Percentiles rank a stretch among this genome's conserved stretches.
phyloP scores from a whole-genome alignment of 2,329 filamentous ascomycete species.

The Zymoseptoria brevis region DNA sequence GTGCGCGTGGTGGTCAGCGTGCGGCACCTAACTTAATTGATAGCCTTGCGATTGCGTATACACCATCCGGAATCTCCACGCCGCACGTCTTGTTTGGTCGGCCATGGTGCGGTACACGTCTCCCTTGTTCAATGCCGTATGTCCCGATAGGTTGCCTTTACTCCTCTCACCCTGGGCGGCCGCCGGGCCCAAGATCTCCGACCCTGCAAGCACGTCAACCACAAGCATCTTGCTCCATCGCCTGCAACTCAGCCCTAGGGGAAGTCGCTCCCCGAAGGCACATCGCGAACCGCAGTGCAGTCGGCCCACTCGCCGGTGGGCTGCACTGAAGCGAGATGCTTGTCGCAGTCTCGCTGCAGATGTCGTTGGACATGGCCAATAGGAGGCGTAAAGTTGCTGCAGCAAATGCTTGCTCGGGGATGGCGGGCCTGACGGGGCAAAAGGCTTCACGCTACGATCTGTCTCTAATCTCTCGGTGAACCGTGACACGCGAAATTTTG shows the following conservation, averaged over 20 bases:
- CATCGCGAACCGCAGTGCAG: not conserved
- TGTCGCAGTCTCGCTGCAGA: not conserved
- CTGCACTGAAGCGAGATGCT: not conserved
- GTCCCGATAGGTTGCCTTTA: not conserved
- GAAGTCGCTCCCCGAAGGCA: not conserved
- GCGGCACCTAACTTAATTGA: not conserved
- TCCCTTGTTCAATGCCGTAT: not conserved
- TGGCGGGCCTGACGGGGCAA: too few species aligned
- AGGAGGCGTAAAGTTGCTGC: not conserved
- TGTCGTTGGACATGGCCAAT: not conserved
- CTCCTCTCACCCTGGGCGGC: not conserved
- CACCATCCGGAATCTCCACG: too few species aligned
- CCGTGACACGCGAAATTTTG: not conserved
- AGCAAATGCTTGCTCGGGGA: not conserved
- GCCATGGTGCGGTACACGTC: not conserved
- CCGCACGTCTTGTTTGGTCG: too few species aligned
- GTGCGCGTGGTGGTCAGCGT: not conserved
- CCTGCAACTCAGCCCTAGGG: not conserved
- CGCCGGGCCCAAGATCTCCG: not conserved
- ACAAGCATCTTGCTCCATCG: not conserved
- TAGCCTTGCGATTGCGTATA: not conserved
- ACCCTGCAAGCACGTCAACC: not conserved
- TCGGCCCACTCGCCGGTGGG: not conserved
- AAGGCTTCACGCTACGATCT: not conserved
- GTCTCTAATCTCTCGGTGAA: not conserved